phyloP scores from a whole-genome alignment of 2,329 filamentous ascomycete genomes.

The Keithomyces neogunnii region DNA sequence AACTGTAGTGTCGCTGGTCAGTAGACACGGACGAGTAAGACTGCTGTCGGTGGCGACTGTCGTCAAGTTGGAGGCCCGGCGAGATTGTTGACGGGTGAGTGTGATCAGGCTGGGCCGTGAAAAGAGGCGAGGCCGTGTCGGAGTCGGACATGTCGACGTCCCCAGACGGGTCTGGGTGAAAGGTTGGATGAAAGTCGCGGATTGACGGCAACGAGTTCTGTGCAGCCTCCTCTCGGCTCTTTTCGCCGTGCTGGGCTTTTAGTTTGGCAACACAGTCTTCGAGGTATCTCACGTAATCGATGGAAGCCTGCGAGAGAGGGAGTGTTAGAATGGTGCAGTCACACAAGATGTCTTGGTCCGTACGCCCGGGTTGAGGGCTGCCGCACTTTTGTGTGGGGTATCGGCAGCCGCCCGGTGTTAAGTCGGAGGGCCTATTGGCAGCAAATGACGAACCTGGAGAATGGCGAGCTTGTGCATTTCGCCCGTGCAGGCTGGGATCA shows the following conservation, averaged over 20 bases:
- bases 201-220: constrained; percentile 25
- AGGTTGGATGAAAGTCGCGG: constrained; percentile 29
- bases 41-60: constrained; percentile 34
- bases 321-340: background rate
- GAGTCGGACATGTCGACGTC: constrained; percentile 57
- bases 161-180: constrained; percentile 29
- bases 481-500: constrained; percentile 93
- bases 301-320: constrained; percentile 60
- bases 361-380: too few species aligned
- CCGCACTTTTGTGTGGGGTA: too few species aligned
- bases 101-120: constrained; percentile 24
- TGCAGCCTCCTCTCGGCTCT: constrained; percentile 18
- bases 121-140: constrained; percentile 39
- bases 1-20: constrained; percentile 42
- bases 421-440: background rate
- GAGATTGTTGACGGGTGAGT: constrained; percentile 38
- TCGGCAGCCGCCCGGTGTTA: too few species aligned
- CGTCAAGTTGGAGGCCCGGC: constrained; percentile 40
- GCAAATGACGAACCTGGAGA: constrained; percentile 58
- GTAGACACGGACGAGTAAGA: constrained; percentile 47
- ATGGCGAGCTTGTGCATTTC: constrained; percentile 99
- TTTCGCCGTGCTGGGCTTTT: constrained; percentile 47
- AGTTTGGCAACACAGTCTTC: constrained; percentile 80
- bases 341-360: background rate
- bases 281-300: constrained; percentile 91